These are phyloP conservation scores for Strobilomyces echinocephalus DNA, from an alignment of 768 basidiomycete genomes.

Conservation along the genomic window DNA sequence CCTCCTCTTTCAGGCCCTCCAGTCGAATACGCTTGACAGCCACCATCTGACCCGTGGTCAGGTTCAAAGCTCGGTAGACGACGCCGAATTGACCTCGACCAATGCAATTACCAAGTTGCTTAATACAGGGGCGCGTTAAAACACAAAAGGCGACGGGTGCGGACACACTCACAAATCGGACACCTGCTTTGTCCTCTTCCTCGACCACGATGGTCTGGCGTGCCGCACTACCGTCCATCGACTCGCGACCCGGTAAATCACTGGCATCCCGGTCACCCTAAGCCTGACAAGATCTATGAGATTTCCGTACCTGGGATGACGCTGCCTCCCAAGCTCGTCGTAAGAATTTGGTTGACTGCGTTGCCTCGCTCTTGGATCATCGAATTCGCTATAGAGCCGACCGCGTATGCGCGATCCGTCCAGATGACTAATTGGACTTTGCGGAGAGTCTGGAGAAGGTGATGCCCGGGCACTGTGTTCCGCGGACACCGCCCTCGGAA, in stretches of 20 bases:
- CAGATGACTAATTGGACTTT: slow-evolving; percentile 23
- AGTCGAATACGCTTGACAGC: slow-evolving; percentile 96
- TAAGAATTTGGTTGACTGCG: slow-evolving; percentile 61
- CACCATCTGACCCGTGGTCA: slow-evolving; percentile 95
- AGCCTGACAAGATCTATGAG: slow-evolving; percentile 59
- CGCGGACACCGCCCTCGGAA: slow-evolving; percentile 56
- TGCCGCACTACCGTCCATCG: slow-evolving; percentile 58
- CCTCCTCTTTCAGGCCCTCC: slow-evolving; percentile 85
- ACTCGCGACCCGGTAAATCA: slow-evolving; percentile 58
- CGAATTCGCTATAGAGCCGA: slow-evolving; percentile 72
- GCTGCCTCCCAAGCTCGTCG: slow-evolving; percentile 58
- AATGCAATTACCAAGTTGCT: slow-evolving; percentile 98
- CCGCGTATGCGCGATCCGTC: slow-evolving; percentile 44
- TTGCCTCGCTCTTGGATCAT: slow-evolving; percentile 47
- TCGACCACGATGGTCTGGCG: slow-evolving; percentile 69
- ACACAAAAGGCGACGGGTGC: neutral
- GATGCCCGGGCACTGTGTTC: slow-evolving; percentile 38
- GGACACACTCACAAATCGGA: slow-evolving; percentile 67
- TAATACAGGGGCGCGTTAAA: slow-evolving; percentile 11
- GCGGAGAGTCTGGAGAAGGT: slow-evolving; percentile 37
- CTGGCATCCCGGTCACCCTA: slow-evolving; percentile 53
- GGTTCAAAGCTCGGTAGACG: slow-evolving; percentile 90
- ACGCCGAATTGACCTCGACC: slow-evolving; percentile 96
- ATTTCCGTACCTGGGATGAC: slow-evolving; percentile 66
- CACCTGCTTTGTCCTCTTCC: slow-evolving; percentile 76